Evolutionary conservation across 1,284 basidiomycete genomes (phyloP).

Genomic region (Moesziomyces sp.): DNA sequence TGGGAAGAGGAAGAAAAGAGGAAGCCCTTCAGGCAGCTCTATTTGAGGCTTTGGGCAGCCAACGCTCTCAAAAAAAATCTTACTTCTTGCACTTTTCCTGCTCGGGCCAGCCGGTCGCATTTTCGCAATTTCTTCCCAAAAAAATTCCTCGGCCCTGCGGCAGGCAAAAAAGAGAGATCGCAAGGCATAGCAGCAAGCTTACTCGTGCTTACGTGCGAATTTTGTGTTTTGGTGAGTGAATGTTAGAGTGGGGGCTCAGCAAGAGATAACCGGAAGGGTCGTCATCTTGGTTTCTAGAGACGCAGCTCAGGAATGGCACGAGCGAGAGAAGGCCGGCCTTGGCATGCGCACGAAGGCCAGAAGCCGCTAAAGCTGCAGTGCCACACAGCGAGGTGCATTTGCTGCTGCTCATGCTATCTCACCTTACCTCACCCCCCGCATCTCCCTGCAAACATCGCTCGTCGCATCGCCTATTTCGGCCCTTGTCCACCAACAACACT

Average conservation of each 20-base stretch:
- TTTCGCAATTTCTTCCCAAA: neutral
- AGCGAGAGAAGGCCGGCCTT: neutral
- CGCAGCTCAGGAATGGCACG: neutral
- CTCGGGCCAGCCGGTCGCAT: constrained; percentile 1
- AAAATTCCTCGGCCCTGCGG: neutral
- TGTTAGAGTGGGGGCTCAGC: neutral
- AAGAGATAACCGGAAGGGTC: constrained; percentile 34
- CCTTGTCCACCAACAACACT: neutral
- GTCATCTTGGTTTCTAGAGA: neutral
- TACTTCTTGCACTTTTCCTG: constrained; percentile 13
- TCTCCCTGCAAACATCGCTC: no score
- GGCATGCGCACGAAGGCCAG: neutral
- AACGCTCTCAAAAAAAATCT: constrained; percentile 16
- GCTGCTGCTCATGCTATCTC: no score
- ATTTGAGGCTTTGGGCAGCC: constrained; percentile 15
- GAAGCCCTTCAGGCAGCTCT: constrained; percentile 5
- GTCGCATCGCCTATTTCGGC: no score
- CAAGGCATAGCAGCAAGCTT: neutral
- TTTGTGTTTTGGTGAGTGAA: neutral
- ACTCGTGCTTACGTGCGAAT: neutral
- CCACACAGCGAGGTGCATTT: no score
- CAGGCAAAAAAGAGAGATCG: neutral
- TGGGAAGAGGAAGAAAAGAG: constrained; percentile 16
- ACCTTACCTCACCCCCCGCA: no score
- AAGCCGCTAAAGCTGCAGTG: no score